A percentile compares a stretch with the other conserved stretches of the same genome.
phyloP scores from a whole-genome alignment of 1,284 basidiomycete species.

The Tremellales sp. region DNA sequence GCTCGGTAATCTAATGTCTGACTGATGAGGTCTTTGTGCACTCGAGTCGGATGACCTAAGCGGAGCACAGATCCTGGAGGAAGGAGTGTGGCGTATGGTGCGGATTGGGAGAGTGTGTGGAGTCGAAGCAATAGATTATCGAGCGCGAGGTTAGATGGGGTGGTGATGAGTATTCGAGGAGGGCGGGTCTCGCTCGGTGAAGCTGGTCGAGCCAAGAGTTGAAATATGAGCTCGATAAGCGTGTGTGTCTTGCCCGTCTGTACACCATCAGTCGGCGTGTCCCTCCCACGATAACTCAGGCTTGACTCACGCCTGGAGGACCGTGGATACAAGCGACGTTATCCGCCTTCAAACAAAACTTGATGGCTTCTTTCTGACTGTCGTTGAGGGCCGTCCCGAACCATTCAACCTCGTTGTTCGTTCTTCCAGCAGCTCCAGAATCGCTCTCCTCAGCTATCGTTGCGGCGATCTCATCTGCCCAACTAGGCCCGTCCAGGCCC shows the following conservation, averaged over 20 bases:
- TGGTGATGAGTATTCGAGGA: conserved; percentile 54
- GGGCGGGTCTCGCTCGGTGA: conserved; percentile 36
- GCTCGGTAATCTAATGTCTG: conserved; percentile 87
- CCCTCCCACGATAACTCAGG: background rate
- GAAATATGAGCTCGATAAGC: conserved; percentile 81
- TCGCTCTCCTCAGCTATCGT: conserved; percentile 2
- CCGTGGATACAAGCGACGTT: conserved; percentile 94
- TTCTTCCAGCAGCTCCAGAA: background rate
- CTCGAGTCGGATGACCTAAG: conserved; percentile 87
- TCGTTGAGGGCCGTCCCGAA: conserved; percentile 73
- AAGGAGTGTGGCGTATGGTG: conserved; percentile 33
- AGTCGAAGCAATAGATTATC: conserved; percentile 87
- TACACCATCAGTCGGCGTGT: conserved; percentile 3
- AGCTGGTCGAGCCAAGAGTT: conserved; percentile 57
- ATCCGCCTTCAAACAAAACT: conserved; percentile 46
- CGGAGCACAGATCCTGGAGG: conserved; percentile 58
- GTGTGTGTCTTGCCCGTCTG: conserved; percentile 87
- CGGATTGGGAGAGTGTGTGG: conserved; percentile 26
- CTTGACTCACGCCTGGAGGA: conserved; percentile 67
- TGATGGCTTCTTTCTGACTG: conserved; percentile 72
- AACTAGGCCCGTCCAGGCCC: conserved; percentile 52
- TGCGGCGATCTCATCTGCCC: conserved; percentile 16
- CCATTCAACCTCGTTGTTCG: conserved; percentile 54
- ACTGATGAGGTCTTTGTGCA: conserved; percentile 70
- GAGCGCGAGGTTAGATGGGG: conserved; percentile 46